These are phyloP conservation scores for Mangifera indica DNA, from an alignment of 345 rosid genomes.

Conservation along the genomic window DNA sequence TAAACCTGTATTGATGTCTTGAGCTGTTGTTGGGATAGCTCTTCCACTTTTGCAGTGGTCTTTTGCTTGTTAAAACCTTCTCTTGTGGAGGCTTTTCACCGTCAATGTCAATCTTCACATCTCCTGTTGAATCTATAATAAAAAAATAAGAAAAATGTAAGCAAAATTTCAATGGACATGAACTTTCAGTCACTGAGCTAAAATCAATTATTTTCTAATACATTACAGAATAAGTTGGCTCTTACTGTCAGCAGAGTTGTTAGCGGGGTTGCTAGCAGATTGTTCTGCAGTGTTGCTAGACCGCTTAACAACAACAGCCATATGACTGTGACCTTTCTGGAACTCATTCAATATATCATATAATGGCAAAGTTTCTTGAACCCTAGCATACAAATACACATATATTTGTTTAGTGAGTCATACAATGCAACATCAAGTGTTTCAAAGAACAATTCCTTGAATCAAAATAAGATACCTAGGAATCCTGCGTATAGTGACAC, in stretches of 20 bases:
- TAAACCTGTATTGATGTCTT: slow-evolving; percentile 32
- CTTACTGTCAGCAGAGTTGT: slow-evolving; percentile 38
- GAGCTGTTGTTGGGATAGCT: slow-evolving; percentile 61
- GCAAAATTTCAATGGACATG: not conserved
- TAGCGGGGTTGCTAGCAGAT: slow-evolving; percentile 19
- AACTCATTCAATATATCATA: slow-evolving; percentile 97
- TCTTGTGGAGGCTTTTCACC: slow-evolving; percentile 46
- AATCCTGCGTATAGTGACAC: slow-evolving; percentile 80
- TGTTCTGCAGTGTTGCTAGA: slow-evolving; percentile 35
- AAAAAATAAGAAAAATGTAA: not conserved
- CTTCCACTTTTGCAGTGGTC: slow-evolving; percentile 75
- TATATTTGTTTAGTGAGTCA: not conserved
- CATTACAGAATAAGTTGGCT: not conserved
- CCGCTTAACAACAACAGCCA: slow-evolving; percentile 84
- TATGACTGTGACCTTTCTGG: slow-evolving; percentile 99
- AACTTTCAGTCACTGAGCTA: not conserved
- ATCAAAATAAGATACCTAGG: slow-evolving; percentile 58
- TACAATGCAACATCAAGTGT: not conserved
- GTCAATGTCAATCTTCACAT: slow-evolving; percentile 59
- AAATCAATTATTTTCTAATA: too few relatives aligned
- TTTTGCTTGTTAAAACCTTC: slow-evolving; percentile 52
- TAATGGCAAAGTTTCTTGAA: slow-evolving; percentile 74
- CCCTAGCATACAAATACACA: slow-evolving; percentile 39
- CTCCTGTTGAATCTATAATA: slow-evolving; percentile 45
- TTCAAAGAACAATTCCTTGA: slow-evolving; percentile 4